Conservation (phyloP, 768 basidiomycete genomes). For the Pulveroboletus sp. region DNA sequence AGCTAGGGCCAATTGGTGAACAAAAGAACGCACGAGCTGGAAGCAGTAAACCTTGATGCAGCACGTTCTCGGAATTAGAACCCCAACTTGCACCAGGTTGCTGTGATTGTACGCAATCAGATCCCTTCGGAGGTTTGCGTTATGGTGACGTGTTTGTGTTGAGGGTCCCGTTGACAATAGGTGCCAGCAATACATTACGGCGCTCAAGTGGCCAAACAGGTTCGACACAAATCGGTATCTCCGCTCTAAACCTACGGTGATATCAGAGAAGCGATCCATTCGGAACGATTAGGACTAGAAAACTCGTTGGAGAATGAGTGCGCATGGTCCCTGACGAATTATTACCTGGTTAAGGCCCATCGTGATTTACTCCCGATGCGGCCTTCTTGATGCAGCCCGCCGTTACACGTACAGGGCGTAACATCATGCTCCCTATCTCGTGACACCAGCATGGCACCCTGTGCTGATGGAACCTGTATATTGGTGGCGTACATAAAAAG, state of each 20-base stretch:
- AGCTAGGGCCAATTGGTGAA: constrained; percentile 11
- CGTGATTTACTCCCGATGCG: constrained; percentile 21
- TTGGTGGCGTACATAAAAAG: constrained; percentile 19
- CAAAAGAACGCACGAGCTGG: constrained; percentile 7
- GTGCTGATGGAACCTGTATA: constrained; percentile 15
- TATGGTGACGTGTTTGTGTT: constrained; percentile 27
- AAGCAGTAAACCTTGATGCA: constrained; percentile 24
- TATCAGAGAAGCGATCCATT: constrained; percentile 3
- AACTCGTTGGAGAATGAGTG: constrained; percentile 5
- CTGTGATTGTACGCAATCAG: constrained; percentile 28
- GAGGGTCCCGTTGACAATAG: constrained; percentile 22
- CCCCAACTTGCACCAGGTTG: constrained; percentile 18
- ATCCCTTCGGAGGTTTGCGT: constrained; percentile 18
- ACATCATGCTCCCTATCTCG: constrained; percentile 14
- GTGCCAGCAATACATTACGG: constrained; percentile 32
- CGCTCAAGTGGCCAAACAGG: constrained; percentile 11
- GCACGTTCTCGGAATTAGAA: constrained; percentile 23
- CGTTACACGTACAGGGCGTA: not conserved
- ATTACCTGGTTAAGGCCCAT: constrained; percentile 13
- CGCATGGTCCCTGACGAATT: constrained; percentile 1
- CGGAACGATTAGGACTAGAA: not conserved
- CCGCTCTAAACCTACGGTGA: constrained; percentile 17
- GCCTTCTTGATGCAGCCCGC: constrained; percentile 25
- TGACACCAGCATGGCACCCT: constrained; percentile 11
- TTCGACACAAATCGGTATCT: constrained; percentile 15